Evolutionary conservation across 169 alveolate genomes (phyloP).

Genomic region (Plasmodium vivax): DNA sequence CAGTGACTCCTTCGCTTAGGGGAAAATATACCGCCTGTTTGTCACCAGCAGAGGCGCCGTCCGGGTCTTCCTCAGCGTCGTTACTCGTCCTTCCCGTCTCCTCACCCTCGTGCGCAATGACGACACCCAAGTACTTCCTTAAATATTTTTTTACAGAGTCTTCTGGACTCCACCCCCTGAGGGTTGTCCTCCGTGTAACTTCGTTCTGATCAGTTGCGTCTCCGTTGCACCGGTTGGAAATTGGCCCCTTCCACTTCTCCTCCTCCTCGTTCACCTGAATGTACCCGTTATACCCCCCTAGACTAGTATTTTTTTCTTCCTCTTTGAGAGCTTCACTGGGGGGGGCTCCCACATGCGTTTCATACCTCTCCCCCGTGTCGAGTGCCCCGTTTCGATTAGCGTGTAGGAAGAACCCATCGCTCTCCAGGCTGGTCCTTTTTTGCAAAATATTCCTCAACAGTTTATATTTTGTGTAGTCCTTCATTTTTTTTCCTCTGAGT

Average conservation of each 20-base stretch:
- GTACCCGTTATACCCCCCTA: neutral
- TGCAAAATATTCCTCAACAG: constrained; percentile 24
- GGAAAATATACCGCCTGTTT: neutral
- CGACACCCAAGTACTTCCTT: neutral
- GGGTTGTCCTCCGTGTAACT: neutral
- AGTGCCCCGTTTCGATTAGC: neutral
- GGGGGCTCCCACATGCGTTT: neutral
- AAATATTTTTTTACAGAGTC: neutral
- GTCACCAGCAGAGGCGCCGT: neutral
- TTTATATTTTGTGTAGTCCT: constrained; percentile 35
- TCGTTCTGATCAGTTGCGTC: neutral
- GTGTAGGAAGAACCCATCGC: neutral
- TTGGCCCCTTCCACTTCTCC: neutral
- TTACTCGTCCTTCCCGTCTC: neutral
- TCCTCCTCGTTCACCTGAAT: neutral
- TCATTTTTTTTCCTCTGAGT: neutral
- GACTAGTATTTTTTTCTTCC: neutral
- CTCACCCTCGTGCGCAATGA: neutral
- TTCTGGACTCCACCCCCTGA: neutral
- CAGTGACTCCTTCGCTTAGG: neutral
- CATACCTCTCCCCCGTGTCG: neutral
- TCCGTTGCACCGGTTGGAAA: neutral
- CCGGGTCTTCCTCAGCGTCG: neutral
- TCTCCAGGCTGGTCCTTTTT: constrained; percentile 11
- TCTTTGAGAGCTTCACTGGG: neutral